Conservation (phyloP, 139 green algal species). For the Chlamydomonas applanata region DNA sequence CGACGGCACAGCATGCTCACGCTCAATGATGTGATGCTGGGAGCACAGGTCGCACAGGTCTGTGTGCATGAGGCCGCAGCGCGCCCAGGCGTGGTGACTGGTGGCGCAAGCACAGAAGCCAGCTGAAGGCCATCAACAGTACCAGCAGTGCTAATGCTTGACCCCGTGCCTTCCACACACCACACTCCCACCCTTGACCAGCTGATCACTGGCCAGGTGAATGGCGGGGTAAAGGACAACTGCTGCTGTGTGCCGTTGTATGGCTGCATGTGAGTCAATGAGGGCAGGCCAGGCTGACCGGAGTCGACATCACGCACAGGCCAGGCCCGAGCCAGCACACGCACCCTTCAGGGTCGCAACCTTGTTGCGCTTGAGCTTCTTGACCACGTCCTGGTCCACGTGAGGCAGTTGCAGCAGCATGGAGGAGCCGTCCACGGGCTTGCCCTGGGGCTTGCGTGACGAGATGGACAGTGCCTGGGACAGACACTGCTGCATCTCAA, state of each 20-base stretch:
- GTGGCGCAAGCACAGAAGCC: no score
- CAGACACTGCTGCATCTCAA: constrained; percentile 88
- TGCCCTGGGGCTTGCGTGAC: constrained; percentile 31
- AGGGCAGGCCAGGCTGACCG: not conserved
- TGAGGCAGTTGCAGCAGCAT: constrained; percentile 79
- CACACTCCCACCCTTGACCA: no score
- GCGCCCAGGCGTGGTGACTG: not conserved
- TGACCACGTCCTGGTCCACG: constrained; percentile 62
- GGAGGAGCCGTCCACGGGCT: constrained; percentile 24
- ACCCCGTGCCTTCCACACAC: no score
- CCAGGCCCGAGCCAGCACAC: not conserved
- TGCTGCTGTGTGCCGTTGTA: not conserved
- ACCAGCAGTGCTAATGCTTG: no score
- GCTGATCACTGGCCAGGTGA: no score
- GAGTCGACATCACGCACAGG: no score
- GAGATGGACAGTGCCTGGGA: constrained; percentile 52
- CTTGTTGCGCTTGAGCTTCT: constrained; percentile 58
- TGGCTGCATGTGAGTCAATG: not conserved
- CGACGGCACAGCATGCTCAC: not conserved
- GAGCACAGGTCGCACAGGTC: constrained; percentile 69
- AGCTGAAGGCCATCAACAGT: no score
- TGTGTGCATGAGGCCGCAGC: constrained; percentile 9
- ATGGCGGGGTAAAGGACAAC: not conserved
- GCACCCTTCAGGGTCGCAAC: constrained; percentile 62
- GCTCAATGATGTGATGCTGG: not conserved